phyloP scores from a whole-genome alignment of 805 yeast species.

The Brettanomyces anomalus region DNA sequence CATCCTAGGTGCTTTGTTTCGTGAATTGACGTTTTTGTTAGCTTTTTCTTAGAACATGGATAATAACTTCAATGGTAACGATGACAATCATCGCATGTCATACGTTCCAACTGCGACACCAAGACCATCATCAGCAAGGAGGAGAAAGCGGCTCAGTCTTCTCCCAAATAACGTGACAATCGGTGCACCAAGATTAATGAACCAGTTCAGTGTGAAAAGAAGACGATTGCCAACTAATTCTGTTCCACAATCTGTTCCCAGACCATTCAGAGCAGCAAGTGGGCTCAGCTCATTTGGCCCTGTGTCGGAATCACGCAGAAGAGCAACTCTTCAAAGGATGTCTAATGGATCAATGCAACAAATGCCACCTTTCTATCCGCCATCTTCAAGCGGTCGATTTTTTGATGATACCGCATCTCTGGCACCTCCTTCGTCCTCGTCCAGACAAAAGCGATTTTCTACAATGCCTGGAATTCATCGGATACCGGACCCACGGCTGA shows the following conservation, averaged over 20 bases:
- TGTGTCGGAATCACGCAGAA: not conserved
- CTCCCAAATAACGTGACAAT: conserved; percentile 21
- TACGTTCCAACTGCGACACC: not conserved
- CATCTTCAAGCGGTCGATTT: conserved; percentile 11
- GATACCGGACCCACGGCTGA: conserved; percentile 61
- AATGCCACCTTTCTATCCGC: conserved; percentile 1
- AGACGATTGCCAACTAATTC: conserved; percentile 7
- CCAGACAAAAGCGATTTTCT: conserved; percentile 3
- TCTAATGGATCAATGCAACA: not conserved
- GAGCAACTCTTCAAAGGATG: not conserved
- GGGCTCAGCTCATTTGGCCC: not conserved
- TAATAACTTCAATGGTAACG: too few relatives aligned
- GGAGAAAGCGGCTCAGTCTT: conserved; percentile 21
- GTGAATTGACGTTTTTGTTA: too few relatives aligned
- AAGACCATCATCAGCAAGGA: conserved; percentile 4
- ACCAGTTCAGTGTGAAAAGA: conserved; percentile 8
- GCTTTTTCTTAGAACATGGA: too few relatives aligned
- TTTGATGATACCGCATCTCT: conserved; percentile 11
- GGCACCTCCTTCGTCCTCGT: conserved; percentile 4
- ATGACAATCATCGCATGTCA: too few relatives aligned
- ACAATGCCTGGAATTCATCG: conserved; percentile 7
- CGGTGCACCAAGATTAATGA: conserved; percentile 23
- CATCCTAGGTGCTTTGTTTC: too few relatives aligned
- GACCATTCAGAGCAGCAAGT: not conserved
- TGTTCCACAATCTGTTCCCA: not conserved